phyloP scores from a whole-genome alignment of 2,329 filamentous ascomycete genomes.

The Ophiostoma sp. region DNA sequence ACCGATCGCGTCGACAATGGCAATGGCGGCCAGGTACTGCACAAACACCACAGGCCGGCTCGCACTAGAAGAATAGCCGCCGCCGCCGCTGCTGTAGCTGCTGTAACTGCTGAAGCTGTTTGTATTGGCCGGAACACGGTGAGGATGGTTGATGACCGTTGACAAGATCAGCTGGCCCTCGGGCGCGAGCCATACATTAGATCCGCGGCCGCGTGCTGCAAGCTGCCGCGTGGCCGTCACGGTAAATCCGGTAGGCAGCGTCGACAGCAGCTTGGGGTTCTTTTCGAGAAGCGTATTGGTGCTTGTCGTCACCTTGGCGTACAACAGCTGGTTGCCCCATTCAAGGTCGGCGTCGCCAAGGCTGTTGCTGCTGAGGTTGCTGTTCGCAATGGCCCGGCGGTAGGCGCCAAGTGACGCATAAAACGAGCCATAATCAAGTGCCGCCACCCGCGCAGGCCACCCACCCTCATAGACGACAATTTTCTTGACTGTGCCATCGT shows the following conservation, averaged over 20 bases:
- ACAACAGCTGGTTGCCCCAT: conserved; percentile 76
- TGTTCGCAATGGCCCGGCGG: conserved; percentile 48
- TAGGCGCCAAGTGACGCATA: conserved; percentile 67
- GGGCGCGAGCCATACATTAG: conserved; percentile 92
- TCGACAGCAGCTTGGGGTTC: conserved; percentile 70
- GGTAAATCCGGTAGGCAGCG: conserved; percentile 80
- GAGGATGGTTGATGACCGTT: conserved; percentile 76
- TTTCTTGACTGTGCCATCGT: conserved; percentile 59
- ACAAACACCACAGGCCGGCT: conserved; percentile 73
- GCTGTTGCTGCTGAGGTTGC: conserved; percentile 33
- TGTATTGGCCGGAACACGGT: conserved; percentile 56
- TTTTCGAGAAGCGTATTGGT: conserved; percentile 93
- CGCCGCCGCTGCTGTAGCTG: conserved; percentile 28
- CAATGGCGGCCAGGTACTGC: conserved; percentile 86
- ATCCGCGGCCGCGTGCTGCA: conserved; percentile 79
- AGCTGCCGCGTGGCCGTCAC: conserved; percentile 81
- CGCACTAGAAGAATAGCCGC: conserved; percentile 38
- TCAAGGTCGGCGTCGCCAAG: conserved; percentile 30
- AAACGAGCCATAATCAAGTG: conserved; percentile 78
- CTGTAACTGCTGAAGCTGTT: neutral
- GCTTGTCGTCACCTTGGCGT: conserved; percentile 87
- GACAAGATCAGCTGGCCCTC: conserved; percentile 83
- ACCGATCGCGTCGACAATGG: conserved; percentile 76
- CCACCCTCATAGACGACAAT: conserved; percentile 65
- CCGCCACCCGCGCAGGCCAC: conserved; percentile 69